Evolutionary conservation across 176 grass and related monocot genomes (phyloP).

Genomic region (Rhynchospora breviuscula): DNA sequence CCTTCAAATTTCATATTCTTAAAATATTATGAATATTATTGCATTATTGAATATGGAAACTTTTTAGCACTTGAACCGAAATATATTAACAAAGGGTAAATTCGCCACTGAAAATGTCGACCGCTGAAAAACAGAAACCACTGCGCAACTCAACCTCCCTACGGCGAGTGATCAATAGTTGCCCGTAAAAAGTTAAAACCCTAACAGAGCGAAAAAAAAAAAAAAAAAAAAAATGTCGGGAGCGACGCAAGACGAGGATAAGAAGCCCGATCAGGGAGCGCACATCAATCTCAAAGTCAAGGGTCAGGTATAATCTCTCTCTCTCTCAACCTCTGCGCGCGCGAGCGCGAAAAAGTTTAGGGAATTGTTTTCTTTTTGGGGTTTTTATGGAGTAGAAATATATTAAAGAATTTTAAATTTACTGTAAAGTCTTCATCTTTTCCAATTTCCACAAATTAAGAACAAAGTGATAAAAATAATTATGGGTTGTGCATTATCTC

Average conservation of each 20-base stretch:
- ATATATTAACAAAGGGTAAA: too few species aligned
- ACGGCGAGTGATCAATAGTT: not conserved
- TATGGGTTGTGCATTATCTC: not conserved
- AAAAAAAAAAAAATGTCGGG: slow-evolving; percentile 2
- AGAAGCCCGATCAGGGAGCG: slow-evolving; percentile 10
- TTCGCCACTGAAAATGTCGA: too few species aligned
- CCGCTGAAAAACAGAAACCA: too few species aligned
- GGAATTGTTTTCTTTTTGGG: not conserved
- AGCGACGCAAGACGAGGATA: slow-evolving; percentile 12
- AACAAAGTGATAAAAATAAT: not conserved
- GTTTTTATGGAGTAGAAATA: not conserved
- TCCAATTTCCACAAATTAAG: not conserved
- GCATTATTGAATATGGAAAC: too few species aligned
- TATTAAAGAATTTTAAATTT: too few species aligned
- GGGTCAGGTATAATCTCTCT: slow-evolving; percentile 11
- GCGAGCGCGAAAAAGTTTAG: not conserved
- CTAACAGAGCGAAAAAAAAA: not conserved
- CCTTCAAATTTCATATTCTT: too few species aligned
- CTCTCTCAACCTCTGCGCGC: not conserved
- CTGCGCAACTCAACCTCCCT: not conserved
- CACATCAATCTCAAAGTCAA: slow-evolving; percentile 39
- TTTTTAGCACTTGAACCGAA: too few species aligned
- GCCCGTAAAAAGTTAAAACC: not conserved
- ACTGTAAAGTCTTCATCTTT: too few species aligned
- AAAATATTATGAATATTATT: too few species aligned